Base-by-base conservation (phyloP, 345 rosid species). In the Aurinia saxatilis region DNA sequence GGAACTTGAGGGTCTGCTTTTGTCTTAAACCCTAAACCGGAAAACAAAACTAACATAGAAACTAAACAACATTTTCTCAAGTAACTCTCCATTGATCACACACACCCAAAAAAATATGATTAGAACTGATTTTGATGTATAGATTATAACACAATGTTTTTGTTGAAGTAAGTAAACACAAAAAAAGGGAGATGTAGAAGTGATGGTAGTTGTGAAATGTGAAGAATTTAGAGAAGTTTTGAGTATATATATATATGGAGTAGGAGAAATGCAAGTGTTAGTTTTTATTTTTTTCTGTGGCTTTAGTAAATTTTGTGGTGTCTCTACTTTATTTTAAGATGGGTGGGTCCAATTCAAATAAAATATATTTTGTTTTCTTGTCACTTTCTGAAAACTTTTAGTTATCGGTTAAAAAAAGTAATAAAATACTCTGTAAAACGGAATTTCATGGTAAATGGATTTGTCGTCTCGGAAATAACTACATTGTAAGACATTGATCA, bases 1-100 rank as follows among this genome's bases (percentile, higher is more conserved):
- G 98, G 96, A 23, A 73, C 96, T 56, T 81, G 85, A 1, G 89
- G 88, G 7, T 66, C 82, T 19, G 75, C 86, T 37, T 29, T 64
- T 13, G 47, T 75, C 3, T 52, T 69, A 35, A 46, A 57, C 18
- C 55, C 21, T 44, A 66, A 35, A 66, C 70, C 41, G 38, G 53
- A 21, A 48, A 54, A 14, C 41, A 63, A 7, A 46, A 66, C 54
- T 49, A 47, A 33, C 70, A 64, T 5, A 47, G 47, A 51, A 48
- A 68, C 37, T 6, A 54, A 62, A 57, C 68, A 54, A 60, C 59
- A 67, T 49, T 75, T 75, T 35, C 61, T 71, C 13, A 67, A 13
- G 66, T 70, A 55, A 50, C 70, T 57, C 74, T 67, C 78, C 80
- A 75, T 75, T 13, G 19, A 14, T 63, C 34, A 51, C 61, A 60